Evolutionary conservation across 768 basidiomycete genomes (phyloP).

Genomic region (Phylloporus sp.): DNA sequence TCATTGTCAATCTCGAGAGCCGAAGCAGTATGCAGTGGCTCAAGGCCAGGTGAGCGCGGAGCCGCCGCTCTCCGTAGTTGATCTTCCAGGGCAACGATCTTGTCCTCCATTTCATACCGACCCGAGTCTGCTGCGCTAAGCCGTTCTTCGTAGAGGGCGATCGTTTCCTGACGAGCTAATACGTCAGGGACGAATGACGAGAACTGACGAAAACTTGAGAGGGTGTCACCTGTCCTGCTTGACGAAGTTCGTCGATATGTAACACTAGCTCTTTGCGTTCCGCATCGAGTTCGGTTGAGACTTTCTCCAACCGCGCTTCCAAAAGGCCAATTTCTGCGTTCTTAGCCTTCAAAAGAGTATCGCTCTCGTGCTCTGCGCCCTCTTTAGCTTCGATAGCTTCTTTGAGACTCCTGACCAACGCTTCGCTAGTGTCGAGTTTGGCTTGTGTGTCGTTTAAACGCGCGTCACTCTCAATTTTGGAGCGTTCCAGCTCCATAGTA

Average conservation of each 20-base stretch:
- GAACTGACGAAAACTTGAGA: too few relatives aligned
- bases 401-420: slow-evolving; percentile 46
- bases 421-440: slow-evolving; percentile 42
- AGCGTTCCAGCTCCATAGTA: slow-evolving; percentile 42
- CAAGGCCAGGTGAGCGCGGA: slow-evolving; percentile 33
- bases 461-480: slow-evolving; percentile 42
- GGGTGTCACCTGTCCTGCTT: slow-evolving; percentile 75
- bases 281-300: slow-evolving; percentile 44
- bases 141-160: slow-evolving; percentile 90
- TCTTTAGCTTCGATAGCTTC: slow-evolving; percentile 51
- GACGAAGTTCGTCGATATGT: slow-evolving; percentile 81
- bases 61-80: slow-evolving; percentile 33
- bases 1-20: slow-evolving; percentile 95
- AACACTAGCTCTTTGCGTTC: slow-evolving; percentile 65
- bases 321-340: slow-evolving; percentile 58
- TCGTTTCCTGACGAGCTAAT: slow-evolving; percentile 66
- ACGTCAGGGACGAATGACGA: not conserved
- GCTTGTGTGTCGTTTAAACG: slow-evolving; percentile 41
- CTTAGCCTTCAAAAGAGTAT: slow-evolving; percentile 50
- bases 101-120: slow-evolving; percentile 76
- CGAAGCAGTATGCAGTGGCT: slow-evolving; percentile 46
- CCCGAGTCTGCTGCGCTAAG: slow-evolving; percentile 65
- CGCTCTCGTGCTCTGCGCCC: slow-evolving; percentile 45
- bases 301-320: slow-evolving; percentile 43
- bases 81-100: slow-evolving; percentile 55